Evolutionary conservation across 2,329 filamentous ascomycete species (phyloP).

Genomic region (Cordyceps javanica): DNA sequence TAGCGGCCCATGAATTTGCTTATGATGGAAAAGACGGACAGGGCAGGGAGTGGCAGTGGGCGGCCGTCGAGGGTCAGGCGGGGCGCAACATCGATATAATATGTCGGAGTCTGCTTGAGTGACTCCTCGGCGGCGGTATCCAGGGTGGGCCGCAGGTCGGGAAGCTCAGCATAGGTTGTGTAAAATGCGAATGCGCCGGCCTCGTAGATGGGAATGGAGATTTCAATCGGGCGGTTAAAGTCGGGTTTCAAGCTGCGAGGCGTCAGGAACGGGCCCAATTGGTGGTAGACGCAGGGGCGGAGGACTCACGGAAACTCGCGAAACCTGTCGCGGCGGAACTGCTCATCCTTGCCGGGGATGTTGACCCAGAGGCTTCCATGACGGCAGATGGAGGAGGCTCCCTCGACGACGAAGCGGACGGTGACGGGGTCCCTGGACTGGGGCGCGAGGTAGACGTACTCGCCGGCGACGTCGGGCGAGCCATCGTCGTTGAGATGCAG

Average conservation of each 20-base stretch:
- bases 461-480: slow-evolving; percentile 78
- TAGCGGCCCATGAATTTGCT: slow-evolving; percentile 98
- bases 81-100: slow-evolving; percentile 93
- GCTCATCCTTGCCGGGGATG: slow-evolving; percentile 68
- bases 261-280: slow-evolving; percentile 3
- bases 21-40: slow-evolving; percentile 88
- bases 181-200: slow-evolving; percentile 93
- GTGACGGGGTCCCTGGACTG: slow-evolving; percentile 66
- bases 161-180: slow-evolving; percentile 83
- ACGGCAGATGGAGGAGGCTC: slow-evolving; percentile 90
- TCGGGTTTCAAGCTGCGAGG: slow-evolving; percentile 68
- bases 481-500: slow-evolving; percentile 89
- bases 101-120: slow-evolving; percentile 62
- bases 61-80: slow-evolving; percentile 66
- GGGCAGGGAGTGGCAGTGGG: slow-evolving; percentile 72
- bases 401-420: slow-evolving; percentile 85
- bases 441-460: slow-evolving; percentile 87
- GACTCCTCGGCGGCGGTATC: slow-evolving; percentile 31
- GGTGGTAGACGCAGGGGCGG: not conserved
- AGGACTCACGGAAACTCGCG: slow-evolving; percentile 76
- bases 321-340: slow-evolving; percentile 75
- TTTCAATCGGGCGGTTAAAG: slow-evolving; percentile 87
- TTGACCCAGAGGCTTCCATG: slow-evolving; percentile 96
- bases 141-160: slow-evolving; percentile 45
- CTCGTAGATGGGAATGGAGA: slow-evolving; percentile 76